A percentile compares a stretch with the other conserved stretches of the same genome.
phyloP scores from a whole-genome alignment of 208 protist species.

The Leishmania lainsoni region DNA sequence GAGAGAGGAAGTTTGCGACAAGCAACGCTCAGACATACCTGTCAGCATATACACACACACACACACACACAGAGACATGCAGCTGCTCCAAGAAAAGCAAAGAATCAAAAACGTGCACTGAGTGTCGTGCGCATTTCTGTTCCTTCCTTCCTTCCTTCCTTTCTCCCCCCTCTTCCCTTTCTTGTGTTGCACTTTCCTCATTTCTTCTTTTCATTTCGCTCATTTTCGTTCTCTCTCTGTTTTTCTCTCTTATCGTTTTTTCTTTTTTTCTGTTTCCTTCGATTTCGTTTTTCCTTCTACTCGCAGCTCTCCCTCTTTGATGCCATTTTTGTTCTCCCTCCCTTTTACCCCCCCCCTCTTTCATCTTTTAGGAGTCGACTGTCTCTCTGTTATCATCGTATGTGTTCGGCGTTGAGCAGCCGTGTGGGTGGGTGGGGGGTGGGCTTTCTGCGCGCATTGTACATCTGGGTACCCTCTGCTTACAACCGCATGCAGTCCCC shows the following conservation, averaged over 20 bases:
- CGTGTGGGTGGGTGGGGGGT: neutral
- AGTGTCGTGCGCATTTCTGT: neutral
- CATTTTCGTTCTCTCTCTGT: slow-evolving; percentile 12
- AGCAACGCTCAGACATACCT: neutral
- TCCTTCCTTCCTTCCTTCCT: neutral
- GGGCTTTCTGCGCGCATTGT: neutral
- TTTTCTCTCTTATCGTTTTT: slow-evolving; percentile 12
- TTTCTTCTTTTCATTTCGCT: neutral
- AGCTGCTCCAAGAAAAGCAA: neutral
- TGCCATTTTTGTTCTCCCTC: slow-evolving; percentile 11
- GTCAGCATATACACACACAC: neutral
- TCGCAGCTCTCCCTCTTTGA: neutral
- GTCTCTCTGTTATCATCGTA: neutral
- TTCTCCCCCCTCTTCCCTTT: neutral
- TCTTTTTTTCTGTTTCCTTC: neutral
- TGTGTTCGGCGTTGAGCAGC: neutral
- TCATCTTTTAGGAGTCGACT: neutral
- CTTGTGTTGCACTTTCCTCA: neutral
- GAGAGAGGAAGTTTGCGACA: neutral
- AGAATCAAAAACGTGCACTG: slow-evolving; percentile 13
- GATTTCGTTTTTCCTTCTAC: neutral
- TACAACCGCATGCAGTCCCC: neutral
- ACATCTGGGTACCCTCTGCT: neutral
- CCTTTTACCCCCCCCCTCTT: neutral
- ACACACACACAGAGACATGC: neutral